A percentile compares a stretch with the other conserved stretches of the same genome.
phyloP scores from a whole-genome alignment of 2,329 filamentous ascomycete genomes.

The Colletotrichum sp. region DNA sequence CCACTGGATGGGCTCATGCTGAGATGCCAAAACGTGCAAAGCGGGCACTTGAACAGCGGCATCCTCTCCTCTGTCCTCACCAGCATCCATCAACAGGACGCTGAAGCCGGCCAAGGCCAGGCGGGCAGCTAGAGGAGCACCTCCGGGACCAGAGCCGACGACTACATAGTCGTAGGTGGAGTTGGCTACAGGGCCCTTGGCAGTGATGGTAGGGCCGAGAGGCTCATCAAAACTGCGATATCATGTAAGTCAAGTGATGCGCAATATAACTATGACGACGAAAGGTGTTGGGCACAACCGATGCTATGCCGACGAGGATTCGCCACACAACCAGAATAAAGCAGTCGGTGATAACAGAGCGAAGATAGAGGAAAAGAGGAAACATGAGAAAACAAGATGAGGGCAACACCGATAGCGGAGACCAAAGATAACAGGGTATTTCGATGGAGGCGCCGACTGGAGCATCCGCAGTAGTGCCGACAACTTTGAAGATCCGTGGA shows the following conservation, averaged over 20 bases:
- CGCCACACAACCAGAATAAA: background rate
- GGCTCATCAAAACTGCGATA: background rate
- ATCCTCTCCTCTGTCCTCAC: slow-evolving; percentile 56
- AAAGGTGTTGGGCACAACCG: background rate
- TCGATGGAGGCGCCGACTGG: background rate
- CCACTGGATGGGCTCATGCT: slow-evolving; percentile 42
- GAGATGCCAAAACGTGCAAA: background rate
- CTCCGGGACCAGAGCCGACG: slow-evolving; percentile 66
- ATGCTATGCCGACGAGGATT: background rate
- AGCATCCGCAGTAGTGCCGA: background rate
- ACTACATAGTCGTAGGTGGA: slow-evolving; percentile 63
- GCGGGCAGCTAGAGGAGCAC: slow-evolving; percentile 61
- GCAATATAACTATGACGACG: rapidly evolving
- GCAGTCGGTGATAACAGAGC: background rate
- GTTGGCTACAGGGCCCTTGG: background rate
- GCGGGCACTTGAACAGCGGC: slow-evolving; percentile 28
- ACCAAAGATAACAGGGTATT: background rate
- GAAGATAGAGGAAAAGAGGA: background rate
- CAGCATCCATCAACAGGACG: slow-evolving; percentile 66
- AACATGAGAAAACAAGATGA: background rate
- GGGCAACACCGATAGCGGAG: background rate
- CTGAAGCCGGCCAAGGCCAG: slow-evolving; percentile 64
- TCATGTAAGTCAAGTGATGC: background rate
- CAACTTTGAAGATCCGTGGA: background rate
- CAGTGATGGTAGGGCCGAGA: background rate